These are phyloP conservation scores for Fomitopsis serialis DNA, from an alignment of 768 basidiomycete species.

Conservation along the genomic window DNA sequence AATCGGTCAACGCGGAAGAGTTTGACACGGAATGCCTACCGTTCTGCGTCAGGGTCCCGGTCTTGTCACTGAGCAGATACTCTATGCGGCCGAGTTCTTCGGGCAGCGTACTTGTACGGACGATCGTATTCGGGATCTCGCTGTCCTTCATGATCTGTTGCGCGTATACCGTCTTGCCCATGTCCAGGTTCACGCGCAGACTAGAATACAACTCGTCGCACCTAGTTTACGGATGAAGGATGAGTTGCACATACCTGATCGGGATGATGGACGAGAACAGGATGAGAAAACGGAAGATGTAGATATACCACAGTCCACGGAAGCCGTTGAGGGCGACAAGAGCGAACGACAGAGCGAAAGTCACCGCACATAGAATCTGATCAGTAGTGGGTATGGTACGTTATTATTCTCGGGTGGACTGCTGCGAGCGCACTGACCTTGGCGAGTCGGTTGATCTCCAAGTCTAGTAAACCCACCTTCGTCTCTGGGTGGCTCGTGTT, in stretches of 20 bases:
- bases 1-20: background rate
- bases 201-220: slow-evolving; percentile 32
- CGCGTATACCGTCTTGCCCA: slow-evolving; percentile 99
- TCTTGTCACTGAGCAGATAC: slow-evolving; percentile 96
- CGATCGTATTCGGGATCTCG: slow-evolving; percentile 94
- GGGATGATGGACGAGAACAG: slow-evolving; percentile 99
- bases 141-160: slow-evolving; percentile 90
- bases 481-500: slow-evolving; percentile 97
- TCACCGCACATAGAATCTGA: slow-evolving; percentile 91
- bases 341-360: slow-evolving; percentile 84
- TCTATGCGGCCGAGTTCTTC: slow-evolving; percentile 95
- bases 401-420: background rate
- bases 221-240: background rate
- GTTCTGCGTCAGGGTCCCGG: slow-evolving; percentile 96
- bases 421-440: slow-evolving; percentile 51
- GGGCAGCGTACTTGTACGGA: slow-evolving; percentile 94
- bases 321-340: slow-evolving; percentile 97
- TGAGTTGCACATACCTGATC: slow-evolving; percentile 71
- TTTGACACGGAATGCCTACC: slow-evolving; percentile 44
- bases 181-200: slow-evolving; percentile 97
- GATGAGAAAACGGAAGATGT: slow-evolving; percentile 94
- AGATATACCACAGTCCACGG: slow-evolving; percentile 92
- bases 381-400: background rate
- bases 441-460: slow-evolving; percentile 92
- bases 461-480: slow-evolving; percentile 85